Conservation (phyloP, 345 rosid genomes). For the Raphanus sativus region DNA sequence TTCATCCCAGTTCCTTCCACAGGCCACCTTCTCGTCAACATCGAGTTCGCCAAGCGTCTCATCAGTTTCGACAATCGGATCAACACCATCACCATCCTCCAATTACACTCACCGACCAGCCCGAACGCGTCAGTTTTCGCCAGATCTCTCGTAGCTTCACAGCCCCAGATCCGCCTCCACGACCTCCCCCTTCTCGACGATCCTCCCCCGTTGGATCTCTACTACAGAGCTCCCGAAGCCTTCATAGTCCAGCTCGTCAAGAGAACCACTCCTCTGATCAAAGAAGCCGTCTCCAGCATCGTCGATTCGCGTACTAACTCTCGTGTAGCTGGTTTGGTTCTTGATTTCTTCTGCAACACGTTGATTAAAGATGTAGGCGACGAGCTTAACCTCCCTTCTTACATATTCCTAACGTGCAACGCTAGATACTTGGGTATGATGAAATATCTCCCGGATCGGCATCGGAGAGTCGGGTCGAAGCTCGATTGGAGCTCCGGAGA, state of each 20-base stretch:
- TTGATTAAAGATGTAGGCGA: constrained; percentile 41
- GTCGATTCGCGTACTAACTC: constrained; percentile 26
- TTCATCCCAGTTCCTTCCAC: constrained; percentile 37
- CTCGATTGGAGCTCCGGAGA: background rate
- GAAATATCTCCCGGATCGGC: background rate
- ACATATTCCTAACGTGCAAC: background rate
- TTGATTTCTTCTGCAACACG: constrained; percentile 50
- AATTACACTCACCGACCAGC: constrained; percentile 1
- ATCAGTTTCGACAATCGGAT: constrained; percentile 39
- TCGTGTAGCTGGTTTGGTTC: constrained; percentile 42
- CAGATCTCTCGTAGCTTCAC: constrained; percentile 36
- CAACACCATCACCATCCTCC: constrained; percentile 37
- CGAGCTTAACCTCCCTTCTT: background rate
- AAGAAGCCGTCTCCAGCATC: constrained; percentile 23
- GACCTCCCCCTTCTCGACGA: constrained; percentile 25
- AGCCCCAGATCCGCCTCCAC: constrained; percentile 30
- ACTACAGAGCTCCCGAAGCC: constrained; percentile 29
- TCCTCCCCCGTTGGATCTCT: constrained; percentile 33
- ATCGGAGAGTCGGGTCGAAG: background rate
- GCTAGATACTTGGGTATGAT: background rate
- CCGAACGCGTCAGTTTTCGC: constrained; percentile 37
- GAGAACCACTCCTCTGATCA: constrained; percentile 11
- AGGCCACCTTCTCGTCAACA: constrained; percentile 52
- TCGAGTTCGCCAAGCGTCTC: constrained; percentile 54
- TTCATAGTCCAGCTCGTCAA: constrained; percentile 24